These are phyloP conservation scores for Aspergillus biplanus DNA, from an alignment of 495 filamentous ascomycete species.

Conservation along the genomic window DNA sequence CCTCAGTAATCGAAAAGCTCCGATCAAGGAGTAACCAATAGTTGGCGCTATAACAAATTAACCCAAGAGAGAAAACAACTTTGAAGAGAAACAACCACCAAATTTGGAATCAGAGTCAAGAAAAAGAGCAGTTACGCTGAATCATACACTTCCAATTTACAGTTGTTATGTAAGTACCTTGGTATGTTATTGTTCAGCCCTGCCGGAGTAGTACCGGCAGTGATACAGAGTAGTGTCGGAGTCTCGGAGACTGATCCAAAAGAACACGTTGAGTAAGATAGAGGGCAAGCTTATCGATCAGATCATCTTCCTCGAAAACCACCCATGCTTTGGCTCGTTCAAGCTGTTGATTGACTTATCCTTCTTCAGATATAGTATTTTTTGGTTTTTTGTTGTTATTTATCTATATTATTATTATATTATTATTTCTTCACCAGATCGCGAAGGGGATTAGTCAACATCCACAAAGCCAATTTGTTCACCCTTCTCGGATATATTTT, in stretches of 20 bases:
- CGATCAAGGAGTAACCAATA: too few species aligned
- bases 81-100: neutral
- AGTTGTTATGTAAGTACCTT: neutral
- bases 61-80: neutral
- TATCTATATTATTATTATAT: neutral
- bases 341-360: too few species aligned
- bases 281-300: conserved; percentile 10
- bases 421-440: neutral
- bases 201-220: conserved; percentile 22
- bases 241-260: conserved; percentile 25
- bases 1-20: too few species aligned
- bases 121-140: neutral
- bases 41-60: too few species aligned
- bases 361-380: too few species aligned
- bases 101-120: neutral
- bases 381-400: too few species aligned
- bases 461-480: conserved; percentile 6
- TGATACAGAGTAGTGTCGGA: neutral
- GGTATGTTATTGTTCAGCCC: conserved; percentile 27
- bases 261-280: conserved; percentile 44
- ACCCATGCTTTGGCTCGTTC: neutral
- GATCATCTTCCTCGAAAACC: neutral
- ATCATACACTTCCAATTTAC: neutral
- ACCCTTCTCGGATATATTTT: conserved; percentile 11
- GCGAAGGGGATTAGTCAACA: neutral